Conservation (phyloP, 176 grass and related monocot species). For the Oryza rufipogon region DNA sequence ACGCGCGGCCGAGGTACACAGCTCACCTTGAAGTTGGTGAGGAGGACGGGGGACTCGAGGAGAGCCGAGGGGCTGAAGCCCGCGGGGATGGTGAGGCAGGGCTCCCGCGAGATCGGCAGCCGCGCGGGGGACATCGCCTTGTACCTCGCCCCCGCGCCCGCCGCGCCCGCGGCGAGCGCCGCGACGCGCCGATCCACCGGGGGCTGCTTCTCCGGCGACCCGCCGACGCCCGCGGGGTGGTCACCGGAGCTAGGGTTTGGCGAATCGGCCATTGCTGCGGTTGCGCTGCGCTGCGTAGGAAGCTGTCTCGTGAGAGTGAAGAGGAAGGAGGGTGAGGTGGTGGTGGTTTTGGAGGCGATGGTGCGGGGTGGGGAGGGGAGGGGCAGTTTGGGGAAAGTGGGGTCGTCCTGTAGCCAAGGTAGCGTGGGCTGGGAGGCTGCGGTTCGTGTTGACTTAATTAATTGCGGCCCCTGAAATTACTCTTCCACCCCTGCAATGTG, state of each 20-base stretch:
- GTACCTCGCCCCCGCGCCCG: slow-evolving; percentile 73
- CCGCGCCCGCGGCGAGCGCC: slow-evolving; percentile 39
- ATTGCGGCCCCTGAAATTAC: background rate
- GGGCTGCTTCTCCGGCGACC: slow-evolving; percentile 52
- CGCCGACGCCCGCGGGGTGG: slow-evolving; percentile 1
- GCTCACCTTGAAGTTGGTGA: slow-evolving; percentile 88
- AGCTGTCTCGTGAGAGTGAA: slow-evolving; percentile 18
- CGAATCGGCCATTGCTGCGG: slow-evolving; percentile 49
- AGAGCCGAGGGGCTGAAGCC: slow-evolving; percentile 83
- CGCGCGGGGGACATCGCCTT: slow-evolving; percentile 92
- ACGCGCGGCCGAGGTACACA: background rate
- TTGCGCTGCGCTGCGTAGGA: background rate
- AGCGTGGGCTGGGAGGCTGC: slow-evolving; percentile 30
- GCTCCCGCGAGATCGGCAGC: slow-evolving; percentile 80
- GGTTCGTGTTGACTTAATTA: slow-evolving; percentile 50
- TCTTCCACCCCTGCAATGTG: background rate
- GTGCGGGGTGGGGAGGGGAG: slow-evolving; percentile 10
- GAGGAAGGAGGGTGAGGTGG: background rate
- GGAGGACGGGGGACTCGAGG: slow-evolving; percentile 91
- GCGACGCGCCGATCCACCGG: slow-evolving; percentile 58
- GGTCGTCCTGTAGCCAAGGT: slow-evolving; percentile 26
- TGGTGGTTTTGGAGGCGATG: slow-evolving; percentile 45
- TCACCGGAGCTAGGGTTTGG: slow-evolving; percentile 58
- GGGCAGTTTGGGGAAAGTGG: slow-evolving; percentile 54
- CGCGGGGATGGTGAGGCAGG: slow-evolving; percentile 86